Evolutionary conservation across 2,329 filamentous ascomycete genomes (phyloP).

Genomic region (Hypoxylon sp.): DNA sequence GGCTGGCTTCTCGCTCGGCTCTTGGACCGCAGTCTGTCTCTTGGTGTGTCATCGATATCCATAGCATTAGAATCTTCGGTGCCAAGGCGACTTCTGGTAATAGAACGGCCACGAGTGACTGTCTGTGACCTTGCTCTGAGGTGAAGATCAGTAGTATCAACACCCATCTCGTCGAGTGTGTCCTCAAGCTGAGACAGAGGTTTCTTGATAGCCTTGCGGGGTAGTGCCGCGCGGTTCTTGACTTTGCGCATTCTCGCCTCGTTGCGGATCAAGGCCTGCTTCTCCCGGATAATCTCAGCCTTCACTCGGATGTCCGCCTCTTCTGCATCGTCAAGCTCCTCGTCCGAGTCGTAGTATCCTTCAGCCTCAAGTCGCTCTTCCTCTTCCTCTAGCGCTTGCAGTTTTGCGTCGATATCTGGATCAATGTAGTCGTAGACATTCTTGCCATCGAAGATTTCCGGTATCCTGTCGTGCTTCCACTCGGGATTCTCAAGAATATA

Average conservation of each 20-base stretch:
- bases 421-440: constrained; percentile 98
- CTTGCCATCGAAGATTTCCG: constrained; percentile 93
- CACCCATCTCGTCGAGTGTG: constrained; percentile 85
- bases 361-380: constrained; percentile 93
- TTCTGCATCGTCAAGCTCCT: constrained; percentile 86
- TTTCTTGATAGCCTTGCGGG: constrained; percentile 83
- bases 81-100: constrained; percentile 71
- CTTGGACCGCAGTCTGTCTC: constrained; percentile 77
- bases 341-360: constrained; percentile 92
- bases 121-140: constrained; percentile 78
- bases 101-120: constrained; percentile 77
- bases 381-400: constrained; percentile 92
- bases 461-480: constrained; percentile 97
- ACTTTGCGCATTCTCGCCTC: constrained; percentile 96
- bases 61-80: constrained; percentile 78
- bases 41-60: constrained; percentile 74
- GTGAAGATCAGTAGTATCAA: constrained; percentile 82
- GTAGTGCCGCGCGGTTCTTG: constrained; percentile 96
- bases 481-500: constrained; percentile 89
- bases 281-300: constrained; percentile 95
- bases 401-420: constrained; percentile 94
- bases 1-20: constrained; percentile 76
- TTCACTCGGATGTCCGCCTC: constrained; percentile 90
- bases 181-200: constrained; percentile 88
- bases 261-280: constrained; percentile 91